Percentiles rank a stretch among this genome's conserved stretches.
Conservation (phyloP, 495 filamentous ascomycete genomes). For the Pyrenula massariospora region DNA sequence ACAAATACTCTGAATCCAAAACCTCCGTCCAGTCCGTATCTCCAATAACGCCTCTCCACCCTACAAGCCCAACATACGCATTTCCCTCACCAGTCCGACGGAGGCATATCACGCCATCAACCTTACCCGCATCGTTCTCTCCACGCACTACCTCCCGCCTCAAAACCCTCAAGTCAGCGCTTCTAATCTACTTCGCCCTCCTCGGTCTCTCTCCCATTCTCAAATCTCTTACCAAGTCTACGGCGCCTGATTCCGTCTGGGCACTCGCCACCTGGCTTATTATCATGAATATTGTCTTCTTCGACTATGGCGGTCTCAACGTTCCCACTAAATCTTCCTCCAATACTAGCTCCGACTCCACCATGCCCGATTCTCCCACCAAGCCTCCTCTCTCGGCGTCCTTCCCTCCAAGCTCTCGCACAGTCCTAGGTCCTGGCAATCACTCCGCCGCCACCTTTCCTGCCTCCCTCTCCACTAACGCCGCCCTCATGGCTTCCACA, state of each 20-base stretch:
- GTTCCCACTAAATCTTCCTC: not conserved
- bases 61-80: not conserved
- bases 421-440: constrained; percentile 15
- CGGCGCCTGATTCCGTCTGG: constrained; percentile 88
- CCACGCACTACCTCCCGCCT: constrained; percentile 55
- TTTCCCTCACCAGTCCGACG: not conserved
- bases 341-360: constrained; percentile 3
- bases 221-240: constrained; percentile 85
- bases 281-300: constrained; percentile 91
- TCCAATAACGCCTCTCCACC: constrained; percentile 3
- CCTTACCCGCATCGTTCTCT: constrained; percentile 30
- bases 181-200: constrained; percentile 85
- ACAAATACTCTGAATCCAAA: constrained; percentile 9
- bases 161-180: constrained; percentile 73
- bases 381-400: not conserved
- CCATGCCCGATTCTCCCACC: constrained; percentile 27
- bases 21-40: constrained; percentile 5
- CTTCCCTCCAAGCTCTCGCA: not conserved
- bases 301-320: constrained; percentile 75
- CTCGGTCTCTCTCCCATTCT: constrained; percentile 87
- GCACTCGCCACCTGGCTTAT: constrained; percentile 88
- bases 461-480: constrained; percentile 84
- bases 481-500: constrained; percentile 87
- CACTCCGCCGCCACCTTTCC: constrained; percentile 49
- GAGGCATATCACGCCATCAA: constrained; percentile 2